Evolutionary conservation across 2,329 filamentous ascomycete species (phyloP).

Genomic region (Torrubiella hemipterigena): DNA sequence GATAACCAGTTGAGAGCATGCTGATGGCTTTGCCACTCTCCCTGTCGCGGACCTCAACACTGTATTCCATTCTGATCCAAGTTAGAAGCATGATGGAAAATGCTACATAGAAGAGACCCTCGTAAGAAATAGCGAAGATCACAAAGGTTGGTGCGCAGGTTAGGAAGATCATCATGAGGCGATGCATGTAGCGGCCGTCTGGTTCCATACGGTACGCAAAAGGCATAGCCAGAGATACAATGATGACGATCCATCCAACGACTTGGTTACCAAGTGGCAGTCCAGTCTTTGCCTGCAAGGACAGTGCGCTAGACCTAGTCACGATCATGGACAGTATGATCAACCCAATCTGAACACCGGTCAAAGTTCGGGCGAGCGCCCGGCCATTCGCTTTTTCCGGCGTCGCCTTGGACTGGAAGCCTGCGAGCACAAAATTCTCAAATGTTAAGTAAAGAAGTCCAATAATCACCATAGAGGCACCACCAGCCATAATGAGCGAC

Average conservation of each 20-base stretch:
- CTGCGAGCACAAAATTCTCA: constrained; percentile 49
- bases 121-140: constrained; percentile 93
- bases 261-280: constrained; percentile 80
- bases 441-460: constrained; percentile 71
- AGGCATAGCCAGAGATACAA: constrained; percentile 65
- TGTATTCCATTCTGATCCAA: constrained; percentile 89
- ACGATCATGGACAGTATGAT: constrained; percentile 72
- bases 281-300: constrained; percentile 73
- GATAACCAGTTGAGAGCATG: constrained; percentile 22
- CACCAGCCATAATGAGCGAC: constrained; percentile 64
- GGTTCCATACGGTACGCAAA: constrained; percentile 70
- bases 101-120: constrained; percentile 87
- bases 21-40: constrained; percentile 10
- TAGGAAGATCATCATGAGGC: constrained; percentile 78
- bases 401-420: constrained; percentile 20
- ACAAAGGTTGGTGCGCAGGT: constrained; percentile 90
- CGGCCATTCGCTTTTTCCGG: constrained; percentile 33
- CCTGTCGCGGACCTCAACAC: constrained; percentile 30
- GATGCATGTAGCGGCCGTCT: constrained; percentile 81
- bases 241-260: constrained; percentile 69
- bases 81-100: constrained; percentile 73
- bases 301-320: constrained; percentile 74
- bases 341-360: constrained; percentile 67
- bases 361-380: constrained; percentile 45
- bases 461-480: constrained; percentile 62